These are phyloP conservation scores for Talaromyces sp. DNA, from an alignment of 2,329 filamentous ascomycete genomes.

Conservation along the genomic window DNA sequence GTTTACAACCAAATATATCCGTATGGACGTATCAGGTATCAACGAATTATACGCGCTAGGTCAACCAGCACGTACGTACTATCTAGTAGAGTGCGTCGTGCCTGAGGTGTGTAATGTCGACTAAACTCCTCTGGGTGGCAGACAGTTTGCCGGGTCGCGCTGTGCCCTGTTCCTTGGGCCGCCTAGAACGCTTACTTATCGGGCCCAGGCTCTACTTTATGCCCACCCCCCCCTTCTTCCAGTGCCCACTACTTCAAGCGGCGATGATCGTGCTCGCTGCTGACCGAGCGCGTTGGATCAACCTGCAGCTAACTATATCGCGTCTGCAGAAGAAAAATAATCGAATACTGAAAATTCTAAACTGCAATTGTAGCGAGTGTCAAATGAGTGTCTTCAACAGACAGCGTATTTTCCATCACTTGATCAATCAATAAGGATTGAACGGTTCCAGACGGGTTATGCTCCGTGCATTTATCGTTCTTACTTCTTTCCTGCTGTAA, in stretches of 20 bases:
- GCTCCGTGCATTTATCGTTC: background rate
- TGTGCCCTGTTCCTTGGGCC: conserved; percentile 16
- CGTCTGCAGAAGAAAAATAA: background rate
- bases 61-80: background rate
- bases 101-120: conserved; percentile 9
- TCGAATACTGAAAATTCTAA: background rate
- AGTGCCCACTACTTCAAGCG: background rate
- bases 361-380: too few relatives aligned
- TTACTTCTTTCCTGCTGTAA: background rate
- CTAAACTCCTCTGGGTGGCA: conserved; percentile 2
- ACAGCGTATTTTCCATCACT: background rate
- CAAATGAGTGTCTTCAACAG: background rate
- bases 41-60: background rate
- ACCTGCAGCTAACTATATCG: conserved; percentile 8
- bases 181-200: conserved; percentile 16
- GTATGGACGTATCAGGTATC: background rate
- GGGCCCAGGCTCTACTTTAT: conserved; percentile 3
- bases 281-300: conserved; percentile 5
- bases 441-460: background rate
- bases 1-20: background rate
- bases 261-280: background rate
- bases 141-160: background rate
- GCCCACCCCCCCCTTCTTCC: background rate
- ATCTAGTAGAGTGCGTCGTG: conserved; percentile 5
- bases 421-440: background rate